Base-by-base conservation (phyloP, 2,329 filamentous ascomycete genomes). In the Septoria petroselini region DNA sequence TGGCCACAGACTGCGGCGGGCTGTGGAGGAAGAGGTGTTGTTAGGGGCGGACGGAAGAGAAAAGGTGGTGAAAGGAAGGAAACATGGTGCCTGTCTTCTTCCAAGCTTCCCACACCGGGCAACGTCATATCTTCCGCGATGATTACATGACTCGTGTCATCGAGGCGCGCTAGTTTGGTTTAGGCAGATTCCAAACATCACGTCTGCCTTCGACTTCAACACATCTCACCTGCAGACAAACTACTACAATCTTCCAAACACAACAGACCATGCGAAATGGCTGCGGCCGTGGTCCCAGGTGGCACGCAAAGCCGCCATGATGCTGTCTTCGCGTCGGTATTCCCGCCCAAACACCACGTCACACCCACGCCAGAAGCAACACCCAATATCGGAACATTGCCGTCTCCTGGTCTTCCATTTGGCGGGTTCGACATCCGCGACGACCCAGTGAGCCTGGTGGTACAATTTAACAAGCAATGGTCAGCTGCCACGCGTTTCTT, bases 401-500 rank as follows among this genome's bases (percentile, higher is more conserved):
- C 65, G 6, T 69, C 62, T 38, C 68, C 69, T 6, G 70, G 66
- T 1, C 46, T 60, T 37, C 65, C 71, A 11, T 75, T 74, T 48
- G 71, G 71, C 33, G 69, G 71, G 54, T 63, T 62, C 53, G 54
- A 53, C 55, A 41, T 69, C 50, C 64, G 68, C 42, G 68, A 71
- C 52, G 75, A 58, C 25, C 55, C 59, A 27, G 58, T 55, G 7
- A 66, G 69, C 38, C 67, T 69, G 33, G 59, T 63, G 9, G 58
- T 70, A 15, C 65, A 63, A 52, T 65, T 68, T 45, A 70, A 66
- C 38, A 59, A 66, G 39, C 70, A 71, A n/a, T 76, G 73, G 73
- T 75, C 70, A 52, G 68, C 65, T 17, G 72, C 70, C n/a, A 76
- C 73, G 2, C 62, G 72, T 30, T 73, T 70, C 46, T 55, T 76